Base-by-base conservation (phyloP, 1,284 basidiomycete species). In the Phellopilus nigrolimitatus region DNA sequence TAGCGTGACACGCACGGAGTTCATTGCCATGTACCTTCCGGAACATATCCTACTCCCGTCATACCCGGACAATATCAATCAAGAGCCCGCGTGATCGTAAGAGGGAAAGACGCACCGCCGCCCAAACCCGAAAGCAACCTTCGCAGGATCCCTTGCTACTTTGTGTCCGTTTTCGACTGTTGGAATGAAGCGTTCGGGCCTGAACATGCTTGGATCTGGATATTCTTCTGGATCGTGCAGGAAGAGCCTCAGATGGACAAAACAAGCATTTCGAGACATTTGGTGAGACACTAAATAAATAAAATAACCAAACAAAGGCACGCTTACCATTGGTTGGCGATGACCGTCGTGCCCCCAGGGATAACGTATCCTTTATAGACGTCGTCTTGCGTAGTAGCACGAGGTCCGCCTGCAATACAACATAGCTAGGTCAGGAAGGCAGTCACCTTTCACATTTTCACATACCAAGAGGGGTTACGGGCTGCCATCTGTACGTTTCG, bases 321-420 rank as follows among this genome's bases (percentile, higher is more conserved):
- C n/a, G n/a, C n/a, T n/a, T 33, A 54, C 58, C 56, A 58, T n/a
- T 54, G 40, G 42, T 58, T 59, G n/a, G 54, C 19, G 25, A 59
- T 31, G 6, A 58, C 21, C 9, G 51, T 52, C 3, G 55, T 51
- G 7, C 52, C 56, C 12, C 54, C 49, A 4, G 58, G 56, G 15
- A 59, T 58, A 36, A 48, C 48, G 40, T 55, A 54, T 5, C 56
- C 57, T 17, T 59, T 47, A 36, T 59, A 56, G 12, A 36, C 40
- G 21, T 57, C 56, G 27, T 59, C 58, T 46, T 53, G 54, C 7
- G 36, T 40, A 13, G 50, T 28, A 7, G 37, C 44, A 42, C 57
- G 58, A 19, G 54, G 49, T 21, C 54, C 8, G 10, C 37, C 58
- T 56, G 3, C 10, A 17, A 15, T 37, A 37, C 15, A n/a, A 37